Conservation (phyloP, 805 yeast species). For the Candida ulmi region DNA sequence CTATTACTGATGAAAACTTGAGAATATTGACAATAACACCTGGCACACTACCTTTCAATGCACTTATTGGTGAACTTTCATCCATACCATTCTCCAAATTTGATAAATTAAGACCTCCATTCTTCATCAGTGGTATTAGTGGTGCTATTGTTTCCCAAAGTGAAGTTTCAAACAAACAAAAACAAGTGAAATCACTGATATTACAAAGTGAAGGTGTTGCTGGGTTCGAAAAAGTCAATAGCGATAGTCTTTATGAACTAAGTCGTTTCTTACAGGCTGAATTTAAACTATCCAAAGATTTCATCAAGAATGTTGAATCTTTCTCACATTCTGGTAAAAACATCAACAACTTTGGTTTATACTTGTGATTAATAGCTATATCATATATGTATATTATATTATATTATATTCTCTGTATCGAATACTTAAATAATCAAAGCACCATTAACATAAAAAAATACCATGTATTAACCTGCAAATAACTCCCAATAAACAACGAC, state of each 20-base stretch:
- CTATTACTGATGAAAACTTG: background rate
- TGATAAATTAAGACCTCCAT: constrained; percentile 47
- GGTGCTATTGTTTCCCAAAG: constrained; percentile 37
- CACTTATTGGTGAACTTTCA: constrained; percentile 16
- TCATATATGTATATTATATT: background rate
- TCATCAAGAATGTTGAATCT: constrained; percentile 6
- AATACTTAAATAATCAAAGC: too few species aligned
- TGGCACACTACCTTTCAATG: constrained; percentile 26
- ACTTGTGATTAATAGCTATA: constrained; percentile 8
- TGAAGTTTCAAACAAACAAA: constrained; percentile 5
- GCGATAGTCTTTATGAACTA: constrained; percentile 24
- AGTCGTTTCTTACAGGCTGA: constrained; percentile 4
- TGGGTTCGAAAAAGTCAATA: constrained; percentile 50
- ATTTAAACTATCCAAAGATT: constrained; percentile 4
- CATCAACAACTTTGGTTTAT: constrained; percentile 20
- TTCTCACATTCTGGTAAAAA: constrained; percentile 12
- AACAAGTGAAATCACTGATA: constrained; percentile 14
- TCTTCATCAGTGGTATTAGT: constrained; percentile 51
- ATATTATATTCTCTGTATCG: too few species aligned
- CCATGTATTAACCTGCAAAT: too few species aligned
- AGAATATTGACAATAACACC: constrained; percentile 25
- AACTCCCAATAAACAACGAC: too few species aligned
- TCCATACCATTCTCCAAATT: constrained; percentile 6
- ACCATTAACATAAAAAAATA: background rate
- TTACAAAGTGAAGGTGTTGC: constrained; percentile 58